These are phyloP conservation scores for Eucalyptus erythrocorys DNA, from an alignment of 345 rosid species.

Conservation along the genomic window DNA sequence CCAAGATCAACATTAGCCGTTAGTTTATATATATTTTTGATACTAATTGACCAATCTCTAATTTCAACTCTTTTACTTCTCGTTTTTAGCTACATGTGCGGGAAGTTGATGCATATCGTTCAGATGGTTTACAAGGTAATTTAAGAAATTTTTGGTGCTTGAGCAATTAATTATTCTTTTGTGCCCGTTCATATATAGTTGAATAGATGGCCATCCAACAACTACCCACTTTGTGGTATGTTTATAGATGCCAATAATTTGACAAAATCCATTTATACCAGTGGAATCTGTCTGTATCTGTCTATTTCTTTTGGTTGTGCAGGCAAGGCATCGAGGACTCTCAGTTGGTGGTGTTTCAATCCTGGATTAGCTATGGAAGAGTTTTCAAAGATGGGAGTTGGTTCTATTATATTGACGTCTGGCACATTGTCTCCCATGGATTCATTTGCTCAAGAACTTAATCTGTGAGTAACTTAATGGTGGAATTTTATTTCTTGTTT, in stretches of 20 bases:
- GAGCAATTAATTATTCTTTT: background rate
- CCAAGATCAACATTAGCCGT: background rate
- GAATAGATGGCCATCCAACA: background rate
- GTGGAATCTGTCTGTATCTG: background rate
- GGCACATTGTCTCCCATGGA: conserved; percentile 96
- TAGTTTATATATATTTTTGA: background rate
- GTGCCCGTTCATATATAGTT: background rate
- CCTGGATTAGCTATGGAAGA: conserved; percentile 95
- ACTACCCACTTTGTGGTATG: background rate
- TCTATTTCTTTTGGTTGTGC: conserved; percentile 2
- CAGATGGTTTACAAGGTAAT: conserved; percentile 55
- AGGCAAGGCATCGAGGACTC: conserved; percentile 77
- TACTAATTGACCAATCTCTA: background rate
- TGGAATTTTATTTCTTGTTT: background rate
- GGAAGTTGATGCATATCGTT: conserved; percentile 45
- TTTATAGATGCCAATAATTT: background rate
- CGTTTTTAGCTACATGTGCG: conserved; percentile 70
- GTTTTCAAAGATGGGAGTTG: conserved; percentile 60
- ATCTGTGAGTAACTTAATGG: conserved; percentile 43
- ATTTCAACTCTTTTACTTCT: background rate
- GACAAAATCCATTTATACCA: background rate
- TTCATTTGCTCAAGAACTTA: conserved; percentile 83
- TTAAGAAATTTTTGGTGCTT: background rate
- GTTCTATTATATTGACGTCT: conserved; percentile 88
- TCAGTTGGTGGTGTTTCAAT: conserved; percentile 99